Evolutionary conservation across 805 yeast genomes (phyloP), one percentile per base, ranked within the genome.

Genomic region (Jamesozyma piceae): DNA sequence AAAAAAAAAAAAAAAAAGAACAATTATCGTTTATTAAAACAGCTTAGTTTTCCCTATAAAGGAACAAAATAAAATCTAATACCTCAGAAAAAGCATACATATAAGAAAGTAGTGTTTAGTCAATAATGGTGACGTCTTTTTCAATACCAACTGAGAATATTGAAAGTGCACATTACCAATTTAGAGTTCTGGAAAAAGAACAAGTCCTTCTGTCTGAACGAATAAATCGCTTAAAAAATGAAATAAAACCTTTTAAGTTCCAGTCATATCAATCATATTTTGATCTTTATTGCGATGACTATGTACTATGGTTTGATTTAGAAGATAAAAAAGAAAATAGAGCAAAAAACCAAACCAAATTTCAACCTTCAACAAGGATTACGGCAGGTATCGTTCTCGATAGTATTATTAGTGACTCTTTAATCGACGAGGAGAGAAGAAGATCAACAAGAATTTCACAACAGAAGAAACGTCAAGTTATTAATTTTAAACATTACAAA

Each of bases 221-320:
- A 24, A 19, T 35, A 4, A 21, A 30, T 17, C 6, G 2, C 8
- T 41, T 30, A 17, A 29, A n/a, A 26, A 27, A 19, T 26, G 19
- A 20, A 26, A 17, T 26, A 22, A 17, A 13, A 31, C 29, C 26
- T 20, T 14, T 35, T 18, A 19, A 20, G 27, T 33, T 19, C 14
- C 39, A 39, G 28, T 37, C 45, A 1, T 42, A 45, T 21, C 28
- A 45, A 3, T 24, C 20, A 9, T 45, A 39, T 30, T 39, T 28
- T 15, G 11, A 31, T 3, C 24, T 8, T 17, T 35, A 37, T 24
- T 8, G 11, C 4, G 20, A 24, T 11, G 29, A 41, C 17, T 41
- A 36, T 14, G 37, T 22, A 20, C 33, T 39, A 17, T 14, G 27
- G 14, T 37, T 26, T 2, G 39, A 37, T 37, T 8, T 15, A 6